Percentiles rank a stretch among this genome's conserved stretches.
These are phyloP conservation scores for Aureobasidium sp. DNA, from an alignment of 2,329 filamentous ascomycete species.

Conservation along the genomic window DNA sequence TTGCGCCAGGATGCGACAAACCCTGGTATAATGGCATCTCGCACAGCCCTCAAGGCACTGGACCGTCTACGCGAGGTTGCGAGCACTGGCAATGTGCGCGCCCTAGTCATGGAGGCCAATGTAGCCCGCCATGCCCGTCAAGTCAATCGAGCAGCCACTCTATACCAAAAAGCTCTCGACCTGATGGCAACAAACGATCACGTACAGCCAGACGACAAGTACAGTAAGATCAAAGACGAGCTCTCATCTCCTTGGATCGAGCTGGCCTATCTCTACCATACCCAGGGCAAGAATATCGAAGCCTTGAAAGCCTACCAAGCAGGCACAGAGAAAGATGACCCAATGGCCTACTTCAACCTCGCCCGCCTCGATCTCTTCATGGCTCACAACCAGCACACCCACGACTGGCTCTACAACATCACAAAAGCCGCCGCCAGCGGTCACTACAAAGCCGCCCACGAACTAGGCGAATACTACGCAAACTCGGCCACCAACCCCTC, in stretches of 20 bases:
- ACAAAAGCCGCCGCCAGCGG: constrained; percentile 38
- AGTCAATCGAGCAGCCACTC: not conserved
- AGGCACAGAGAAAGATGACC: constrained; percentile 36
- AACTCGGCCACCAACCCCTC: not conserved
- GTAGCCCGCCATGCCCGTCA: constrained; percentile 5
- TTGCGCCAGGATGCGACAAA: not conserved
- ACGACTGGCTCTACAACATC: constrained; percentile 35
- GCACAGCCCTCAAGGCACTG: not conserved
- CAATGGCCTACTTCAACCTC: constrained; percentile 33
- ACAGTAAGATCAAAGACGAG: constrained; percentile 14
- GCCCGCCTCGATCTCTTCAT: constrained; percentile 21
- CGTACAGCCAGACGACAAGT: not conserved
- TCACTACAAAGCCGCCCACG: constrained; percentile 30
- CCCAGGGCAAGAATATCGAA: constrained; percentile 14
- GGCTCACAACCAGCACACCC: constrained; percentile 21
- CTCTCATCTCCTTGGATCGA: constrained; percentile 27
- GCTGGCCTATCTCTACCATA: constrained; percentile 21
- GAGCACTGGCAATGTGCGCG: constrained; percentile 13
- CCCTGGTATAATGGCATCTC: not conserved
- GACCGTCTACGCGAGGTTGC: not conserved
- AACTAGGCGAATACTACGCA: constrained; percentile 34
- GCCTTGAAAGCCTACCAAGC: constrained; percentile 28
- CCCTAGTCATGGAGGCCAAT: constrained; percentile 14
- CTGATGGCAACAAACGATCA: not conserved
- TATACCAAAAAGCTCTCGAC: constrained; percentile 14